Evolutionary conservation across 768 basidiomycete species (phyloP), one percentile per base, ranked within the genome.

Genomic region (Termitomyces sp.): DNA sequence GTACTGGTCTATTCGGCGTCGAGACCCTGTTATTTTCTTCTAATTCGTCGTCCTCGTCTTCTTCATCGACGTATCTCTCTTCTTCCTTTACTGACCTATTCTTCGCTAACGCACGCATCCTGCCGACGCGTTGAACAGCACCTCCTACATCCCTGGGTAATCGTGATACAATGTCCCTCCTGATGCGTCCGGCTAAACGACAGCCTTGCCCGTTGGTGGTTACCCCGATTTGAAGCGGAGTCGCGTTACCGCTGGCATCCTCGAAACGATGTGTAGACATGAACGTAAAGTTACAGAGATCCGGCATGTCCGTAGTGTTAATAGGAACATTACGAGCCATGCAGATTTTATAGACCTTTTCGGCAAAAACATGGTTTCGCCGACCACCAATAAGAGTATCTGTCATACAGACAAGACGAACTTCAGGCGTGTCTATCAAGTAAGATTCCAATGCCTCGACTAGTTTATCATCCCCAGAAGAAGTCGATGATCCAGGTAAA

Each of bases 191-290:
- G 0, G 88, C 88, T 4, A 99, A 78, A 6, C 96, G 77, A 66
- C 96, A 98, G 2, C 95, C 96, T 61, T 89, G 84, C 0, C 93
- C 93, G 64, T 97, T 98, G 0, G 95, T 95, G 3, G 94, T 91
- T 2, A 98, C 81, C 0, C 88, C 91, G 22, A 99, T 73, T 67
- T 91, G 90, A 0, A 92, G 72, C 3, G 85, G 68, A 1, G 82
- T 81, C 16, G 77, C 73, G 37, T 69, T 68, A 5, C 78, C 78
- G 12, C 69, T 65, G 3, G 78, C 65, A 67, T 85, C 82, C 8
- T 78, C 69, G 66, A 97, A 94, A 3, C 95, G 88, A 63, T 98
- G 92, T 0, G 89, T 84, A 1, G 95, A 83, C 0, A 89, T 81
- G 73, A 96, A 94, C 0, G 90, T 87, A 68, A 92, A 98, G 69